Evolutionary conservation across 2,329 filamentous ascomycete genomes (phyloP), one percentile per base, ranked within the genome.

Genomic region (Sarocladium oryzae): DNA sequence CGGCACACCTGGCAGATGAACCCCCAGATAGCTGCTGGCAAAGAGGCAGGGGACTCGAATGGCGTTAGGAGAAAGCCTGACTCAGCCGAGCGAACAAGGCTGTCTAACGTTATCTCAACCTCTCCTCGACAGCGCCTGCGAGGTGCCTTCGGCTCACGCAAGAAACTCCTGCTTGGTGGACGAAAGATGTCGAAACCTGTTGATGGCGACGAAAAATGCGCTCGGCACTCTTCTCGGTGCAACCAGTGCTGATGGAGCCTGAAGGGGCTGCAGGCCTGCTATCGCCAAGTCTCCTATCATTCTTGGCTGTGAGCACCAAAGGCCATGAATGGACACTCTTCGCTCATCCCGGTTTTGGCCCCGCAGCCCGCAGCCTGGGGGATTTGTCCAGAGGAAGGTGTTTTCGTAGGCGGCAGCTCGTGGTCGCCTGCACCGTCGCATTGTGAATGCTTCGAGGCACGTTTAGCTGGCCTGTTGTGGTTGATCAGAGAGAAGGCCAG

Each of bases 291-390:
- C 43, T 48, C 7, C 43, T 32, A 32, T 32, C 28, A 30, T 20
- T 48, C 43, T 48, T 48, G 43, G 43, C 43, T 33, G 24, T 33
- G 43, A 48, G 43, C 43, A 26, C n/a, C 26, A 26, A 48, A 21
- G 18, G 16, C 16, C 26, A 15, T 33, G 24, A 48, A 48, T 48
- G 43, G 43, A 30, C 26, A 11, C n/a, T 16, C 40, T 48, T 13
- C n/a, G 20, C n/a, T 33, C 28, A 48, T 48, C 43, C 43, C 33
- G 13, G 43, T 18, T 32, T 48, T 23, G 4, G 43, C 43, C 43
- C 43, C 43, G 43, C 43, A 48, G 10, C 16, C 16, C 43, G 21
- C 21, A n/a, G 28, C 24, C 43, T 48, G 43, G 43, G 43, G 26
- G 21, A 28, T 45, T 48, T 21, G 43, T 4, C 16, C 43, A 4